Conservation (phyloP, 768 basidiomycete genomes). For the Hericium rajendrae region DNA sequence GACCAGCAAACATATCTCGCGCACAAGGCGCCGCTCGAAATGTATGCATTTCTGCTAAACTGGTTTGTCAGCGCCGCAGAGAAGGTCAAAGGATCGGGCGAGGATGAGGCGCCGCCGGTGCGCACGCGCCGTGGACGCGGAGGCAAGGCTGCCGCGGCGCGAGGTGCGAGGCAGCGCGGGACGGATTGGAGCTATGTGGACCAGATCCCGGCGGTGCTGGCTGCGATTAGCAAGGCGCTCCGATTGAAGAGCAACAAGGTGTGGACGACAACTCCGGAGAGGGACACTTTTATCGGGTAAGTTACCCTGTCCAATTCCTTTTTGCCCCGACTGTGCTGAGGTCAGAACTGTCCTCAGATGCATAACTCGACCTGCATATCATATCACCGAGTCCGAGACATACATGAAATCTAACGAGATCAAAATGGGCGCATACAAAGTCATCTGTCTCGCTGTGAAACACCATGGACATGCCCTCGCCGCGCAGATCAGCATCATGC, state of each 20-base stretch:
- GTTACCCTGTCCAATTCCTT: constrained; percentile 19
- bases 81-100: constrained; percentile 51
- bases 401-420: constrained; percentile 79
- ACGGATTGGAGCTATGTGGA: constrained; percentile 65
- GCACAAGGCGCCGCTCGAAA: constrained; percentile 75
- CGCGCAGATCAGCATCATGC: constrained; percentile 86
- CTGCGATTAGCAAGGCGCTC: constrained; percentile 64
- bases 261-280: constrained; percentile 82
- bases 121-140: constrained; percentile 48
- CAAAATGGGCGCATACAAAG: constrained; percentile 70
- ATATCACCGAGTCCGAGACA: constrained; percentile 74
- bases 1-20: constrained; percentile 47
- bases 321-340: constrained; percentile 3
- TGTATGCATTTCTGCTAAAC: constrained; percentile 84
- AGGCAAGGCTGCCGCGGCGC: constrained; percentile 39
- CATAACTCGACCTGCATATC: constrained; percentile 80
- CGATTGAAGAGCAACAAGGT: constrained; percentile 63
- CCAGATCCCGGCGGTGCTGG: constrained; percentile 63
- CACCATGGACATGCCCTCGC: constrained; percentile 76
- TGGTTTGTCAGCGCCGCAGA: constrained; percentile 86
- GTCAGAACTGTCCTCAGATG: constrained; percentile 39
- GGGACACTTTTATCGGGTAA: constrained; percentile 79
- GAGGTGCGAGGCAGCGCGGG: constrained; percentile 29
- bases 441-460: constrained; percentile 88
- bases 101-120: constrained; percentile 31